A percentile compares a stretch with the other conserved stretches of the same genome.
phyloP scores from a whole-genome alignment of 345 rosid species.

The Murraya paniculata region DNA sequence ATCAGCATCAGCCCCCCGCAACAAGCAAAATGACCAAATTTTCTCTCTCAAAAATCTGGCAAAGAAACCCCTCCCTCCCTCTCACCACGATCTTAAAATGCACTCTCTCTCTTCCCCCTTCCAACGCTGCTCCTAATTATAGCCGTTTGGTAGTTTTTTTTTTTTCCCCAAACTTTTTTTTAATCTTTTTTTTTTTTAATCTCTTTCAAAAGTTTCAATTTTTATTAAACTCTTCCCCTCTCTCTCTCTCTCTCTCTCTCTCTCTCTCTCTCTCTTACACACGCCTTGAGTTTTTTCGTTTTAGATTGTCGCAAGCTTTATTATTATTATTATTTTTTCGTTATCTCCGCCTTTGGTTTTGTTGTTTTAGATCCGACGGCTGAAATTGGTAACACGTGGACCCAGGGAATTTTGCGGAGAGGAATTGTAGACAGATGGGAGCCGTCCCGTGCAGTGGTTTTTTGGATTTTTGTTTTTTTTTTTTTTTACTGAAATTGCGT shows the following conservation, averaged over 20 bases:
- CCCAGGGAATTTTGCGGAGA: not conserved
- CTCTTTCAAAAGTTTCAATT: constrained; percentile 23
- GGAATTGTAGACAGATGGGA: not conserved
- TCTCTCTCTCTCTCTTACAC: too few relatives aligned
- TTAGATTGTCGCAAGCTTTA: not conserved
- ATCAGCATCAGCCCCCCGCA: constrained; percentile 16
- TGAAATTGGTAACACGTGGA: not conserved
- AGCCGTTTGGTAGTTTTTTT: constrained; percentile 58
- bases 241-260: too few relatives aligned
- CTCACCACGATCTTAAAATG: constrained; percentile 16
- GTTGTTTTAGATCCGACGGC: not conserved
- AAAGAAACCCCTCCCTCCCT: constrained; percentile 16
- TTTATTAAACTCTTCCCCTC: not conserved
- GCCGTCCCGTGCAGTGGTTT: not conserved
- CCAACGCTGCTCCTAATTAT: constrained; percentile 40
- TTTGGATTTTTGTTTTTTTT: too few relatives aligned
- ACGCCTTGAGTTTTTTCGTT: not conserved
- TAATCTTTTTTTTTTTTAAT: not conserved
- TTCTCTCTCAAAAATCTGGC: constrained; percentile 8
- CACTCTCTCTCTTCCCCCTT: constrained; percentile 21
- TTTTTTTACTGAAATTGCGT: too few relatives aligned
- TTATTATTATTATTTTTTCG: too few relatives aligned
- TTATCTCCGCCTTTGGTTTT: not conserved
- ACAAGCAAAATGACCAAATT: not conserved
- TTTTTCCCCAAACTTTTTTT: not conserved